Percentiles rank a stretch among this genome's conserved stretches.
Conservation (phyloP, 768 basidiomycete genomes). For the Pholiota microspora region DNA sequence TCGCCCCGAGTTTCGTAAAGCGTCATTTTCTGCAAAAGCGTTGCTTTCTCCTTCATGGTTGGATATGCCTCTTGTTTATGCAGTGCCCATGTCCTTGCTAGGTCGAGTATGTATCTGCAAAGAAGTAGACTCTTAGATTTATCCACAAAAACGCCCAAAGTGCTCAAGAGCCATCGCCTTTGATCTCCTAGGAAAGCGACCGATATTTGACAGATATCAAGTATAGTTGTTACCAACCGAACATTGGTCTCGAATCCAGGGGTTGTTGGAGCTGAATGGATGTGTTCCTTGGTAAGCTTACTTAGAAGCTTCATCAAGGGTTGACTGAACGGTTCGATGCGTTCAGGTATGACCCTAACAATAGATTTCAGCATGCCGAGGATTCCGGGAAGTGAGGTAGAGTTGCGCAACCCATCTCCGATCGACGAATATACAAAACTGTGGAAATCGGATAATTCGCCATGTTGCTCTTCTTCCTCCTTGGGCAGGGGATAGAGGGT, state of each 20-base stretch:
- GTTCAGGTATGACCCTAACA: slow-evolving; percentile 75
- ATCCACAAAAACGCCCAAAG: slow-evolving; percentile 79
- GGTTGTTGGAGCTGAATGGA: slow-evolving; percentile 48
- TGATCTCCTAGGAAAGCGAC: slow-evolving; percentile 86
- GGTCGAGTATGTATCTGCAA: slow-evolving; percentile 82
- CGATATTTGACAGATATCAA: slow-evolving; percentile 83
- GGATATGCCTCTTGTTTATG: slow-evolving; percentile 83
- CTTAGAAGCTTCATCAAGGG: slow-evolving; percentile 81
- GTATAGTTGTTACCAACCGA: slow-evolving; percentile 68
- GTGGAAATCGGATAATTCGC: slow-evolving; percentile 76
- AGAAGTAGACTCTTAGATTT: slow-evolving; percentile 81
- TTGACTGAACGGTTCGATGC: slow-evolving; percentile 76
- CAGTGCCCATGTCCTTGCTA: slow-evolving; percentile 89
- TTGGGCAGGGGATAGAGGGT: slow-evolving; percentile 74
- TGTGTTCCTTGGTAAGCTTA: slow-evolving; percentile 87
- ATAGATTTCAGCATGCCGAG: slow-evolving; percentile 87
- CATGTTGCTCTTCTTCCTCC: slow-evolving; percentile 73
- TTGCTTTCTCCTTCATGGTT: slow-evolving; percentile 94
- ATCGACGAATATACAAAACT: slow-evolving; percentile 72
- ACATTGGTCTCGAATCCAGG: slow-evolving; percentile 58
- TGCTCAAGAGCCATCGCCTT: slow-evolving; percentile 74
- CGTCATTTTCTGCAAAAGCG: slow-evolving; percentile 84
- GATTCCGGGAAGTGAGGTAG: slow-evolving; percentile 70
- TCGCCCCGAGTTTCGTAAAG: slow-evolving; percentile 79
- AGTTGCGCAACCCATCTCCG: slow-evolving; percentile 75